phyloP scores from a whole-genome alignment of 192 early-diverging fungal species.

The Mortierella hygrophila region DNA sequence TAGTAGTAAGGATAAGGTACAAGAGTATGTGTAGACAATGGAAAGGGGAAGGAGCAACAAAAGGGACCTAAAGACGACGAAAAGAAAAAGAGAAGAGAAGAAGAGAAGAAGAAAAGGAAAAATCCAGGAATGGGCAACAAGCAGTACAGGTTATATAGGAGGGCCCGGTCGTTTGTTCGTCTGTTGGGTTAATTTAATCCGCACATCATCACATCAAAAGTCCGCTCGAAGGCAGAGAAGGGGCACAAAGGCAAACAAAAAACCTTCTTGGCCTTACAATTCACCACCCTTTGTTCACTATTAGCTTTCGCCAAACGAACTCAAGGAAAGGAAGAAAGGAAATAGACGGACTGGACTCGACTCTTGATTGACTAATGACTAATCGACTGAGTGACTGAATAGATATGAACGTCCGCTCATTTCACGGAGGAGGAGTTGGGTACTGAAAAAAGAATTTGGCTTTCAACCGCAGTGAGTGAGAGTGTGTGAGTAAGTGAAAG shows the following conservation, averaged over 20 bases:
- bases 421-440: no score
- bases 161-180: background rate
- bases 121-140: background rate
- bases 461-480: no score
- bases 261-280: background rate
- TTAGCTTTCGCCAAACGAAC: no score
- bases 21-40: background rate
- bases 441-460: no score
- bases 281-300: background rate
- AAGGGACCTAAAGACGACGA: slow-evolving; percentile 35
- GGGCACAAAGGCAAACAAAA: slow-evolving; percentile 5
- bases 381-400: no score
- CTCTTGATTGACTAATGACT: no score
- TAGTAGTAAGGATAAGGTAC: slow-evolving; percentile 18
- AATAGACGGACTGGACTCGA: no score
- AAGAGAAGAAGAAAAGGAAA: background rate
- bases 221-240: background rate
- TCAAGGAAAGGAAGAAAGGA: no score
- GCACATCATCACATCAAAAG: background rate
- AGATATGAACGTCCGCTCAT: no score
- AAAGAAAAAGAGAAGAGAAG: slow-evolving; percentile 21
- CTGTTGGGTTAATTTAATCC: background rate
- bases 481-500: no score
- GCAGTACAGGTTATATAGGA: background rate
- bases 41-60: background rate